A percentile compares a stretch with the other conserved stretches of the same genome.
These are phyloP conservation scores for Sodiomyces alkalinus DNA, from an alignment of 2,329 filamentous ascomycete genomes.

Conservation along the genomic window DNA sequence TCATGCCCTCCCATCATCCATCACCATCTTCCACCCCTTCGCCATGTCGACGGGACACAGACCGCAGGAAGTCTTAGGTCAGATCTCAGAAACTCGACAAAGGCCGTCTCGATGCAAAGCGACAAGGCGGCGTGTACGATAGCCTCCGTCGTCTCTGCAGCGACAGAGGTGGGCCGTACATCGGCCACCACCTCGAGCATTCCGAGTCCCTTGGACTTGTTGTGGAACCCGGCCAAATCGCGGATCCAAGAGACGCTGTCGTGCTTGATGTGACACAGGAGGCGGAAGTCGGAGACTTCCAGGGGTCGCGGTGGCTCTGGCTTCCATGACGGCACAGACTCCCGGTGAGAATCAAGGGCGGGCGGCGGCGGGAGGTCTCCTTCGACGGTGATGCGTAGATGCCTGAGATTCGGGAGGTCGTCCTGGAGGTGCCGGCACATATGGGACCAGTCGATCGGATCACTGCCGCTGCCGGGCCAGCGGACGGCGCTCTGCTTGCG, in stretches of 20 bases:
- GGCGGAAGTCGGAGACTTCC: slow-evolving; percentile 28
- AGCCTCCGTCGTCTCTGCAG: slow-evolving; percentile 36
- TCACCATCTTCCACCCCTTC: no score
- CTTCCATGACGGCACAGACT: slow-evolving; percentile 27
- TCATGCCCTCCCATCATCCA: no score
- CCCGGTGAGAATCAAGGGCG: neutral
- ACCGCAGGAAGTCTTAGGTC: slow-evolving; percentile 8
- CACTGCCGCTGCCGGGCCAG: slow-evolving; percentile 37
- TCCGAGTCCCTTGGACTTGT: slow-evolving; percentile 30
- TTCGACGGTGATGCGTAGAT: slow-evolving; percentile 35
- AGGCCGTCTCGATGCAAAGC: slow-evolving; percentile 39
- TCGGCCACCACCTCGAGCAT: slow-evolving; percentile 36
- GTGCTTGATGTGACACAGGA: slow-evolving; percentile 26
- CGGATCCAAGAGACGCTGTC: slow-evolving; percentile 42
- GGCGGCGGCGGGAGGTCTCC: slow-evolving; percentile 34
- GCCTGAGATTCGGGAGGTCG: slow-evolving; percentile 22
- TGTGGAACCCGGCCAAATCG: no score
- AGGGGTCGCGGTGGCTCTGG: slow-evolving; percentile 29
- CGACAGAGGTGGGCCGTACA: slow-evolving; percentile 36
- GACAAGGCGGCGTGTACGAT: slow-evolving; percentile 45
- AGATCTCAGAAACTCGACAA: slow-evolving; percentile 33
- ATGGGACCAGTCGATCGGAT: slow-evolving; percentile 27
- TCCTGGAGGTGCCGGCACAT: slow-evolving; percentile 27
- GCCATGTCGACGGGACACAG: no score
- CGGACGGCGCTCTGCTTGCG: slow-evolving; percentile 39